Conservation (phyloP, 768 basidiomycete species). For the Xerocomellus intermedius region DNA sequence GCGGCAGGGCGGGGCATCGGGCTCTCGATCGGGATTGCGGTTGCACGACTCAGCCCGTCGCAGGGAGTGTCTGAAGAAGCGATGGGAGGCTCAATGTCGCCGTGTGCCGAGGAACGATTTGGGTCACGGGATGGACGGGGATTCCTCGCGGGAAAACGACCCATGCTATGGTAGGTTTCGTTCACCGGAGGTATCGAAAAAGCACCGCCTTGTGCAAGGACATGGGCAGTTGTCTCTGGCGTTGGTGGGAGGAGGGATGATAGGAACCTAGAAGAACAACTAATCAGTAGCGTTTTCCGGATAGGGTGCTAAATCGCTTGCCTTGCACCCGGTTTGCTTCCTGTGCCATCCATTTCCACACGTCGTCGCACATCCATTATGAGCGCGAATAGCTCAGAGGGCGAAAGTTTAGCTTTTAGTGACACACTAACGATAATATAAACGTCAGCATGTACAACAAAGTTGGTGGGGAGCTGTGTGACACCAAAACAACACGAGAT, state of each 20-base stretch:
- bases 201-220: slow-evolving; percentile 63
- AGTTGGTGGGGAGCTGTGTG: no score
- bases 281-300: background rate
- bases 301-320: background rate
- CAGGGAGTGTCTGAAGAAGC: background rate
- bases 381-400: slow-evolving; percentile 65
- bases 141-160: background rate
- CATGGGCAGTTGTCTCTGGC: slow-evolving; percentile 63
- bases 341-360: slow-evolving; percentile 68
- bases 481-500: background rate
- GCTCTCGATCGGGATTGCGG: slow-evolving; percentile 19
- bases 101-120: background rate
- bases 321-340: slow-evolving; percentile 18
- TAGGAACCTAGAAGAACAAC: slow-evolving; percentile 45
- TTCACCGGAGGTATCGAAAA: slow-evolving; percentile 7
- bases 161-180: background rate
- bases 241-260: slow-evolving; percentile 77
- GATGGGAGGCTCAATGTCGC: background rate
- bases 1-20: slow-evolving; percentile 2
- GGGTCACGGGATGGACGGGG: background rate
- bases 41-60: slow-evolving; percentile 10
- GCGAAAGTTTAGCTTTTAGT: slow-evolving; percentile 71
- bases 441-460: slow-evolving; percentile 9
- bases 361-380: slow-evolving; percentile 71
- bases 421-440: slow-evolving; percentile 57